These are phyloP conservation scores for Calocera viscosa DNA, from an alignment of 768 basidiomycete species.

Conservation along the genomic window DNA sequence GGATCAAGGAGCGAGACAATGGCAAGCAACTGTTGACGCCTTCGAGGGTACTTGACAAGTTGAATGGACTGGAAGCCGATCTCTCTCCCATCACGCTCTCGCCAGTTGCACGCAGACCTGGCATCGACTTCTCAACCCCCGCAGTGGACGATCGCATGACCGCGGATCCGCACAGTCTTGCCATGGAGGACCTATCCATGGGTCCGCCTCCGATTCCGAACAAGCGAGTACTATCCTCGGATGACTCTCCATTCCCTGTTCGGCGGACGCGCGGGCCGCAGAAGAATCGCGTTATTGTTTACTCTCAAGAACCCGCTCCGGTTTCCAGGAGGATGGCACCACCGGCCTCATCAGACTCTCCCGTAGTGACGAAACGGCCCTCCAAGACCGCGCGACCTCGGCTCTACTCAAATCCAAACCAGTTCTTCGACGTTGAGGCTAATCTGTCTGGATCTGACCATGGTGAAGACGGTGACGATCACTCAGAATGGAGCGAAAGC, in stretches of 20 bases:
- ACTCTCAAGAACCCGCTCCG: neutral
- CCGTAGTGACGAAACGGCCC: neutral
- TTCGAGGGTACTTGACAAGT: neutral
- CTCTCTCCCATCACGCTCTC: neutral
- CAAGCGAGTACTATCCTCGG: neutral
- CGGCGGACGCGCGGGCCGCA: neutral
- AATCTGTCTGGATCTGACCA: slow-evolving; percentile 69
- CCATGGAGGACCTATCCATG: neutral
- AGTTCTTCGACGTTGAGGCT: slow-evolving; percentile 56
- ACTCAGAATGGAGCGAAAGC: slow-evolving; percentile 46
- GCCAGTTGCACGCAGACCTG: neutral
- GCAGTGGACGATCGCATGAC: neutral
- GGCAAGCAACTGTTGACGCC: neutral
- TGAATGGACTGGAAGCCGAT: neutral
- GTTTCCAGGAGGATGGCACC: neutral
- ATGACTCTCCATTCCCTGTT: neutral
- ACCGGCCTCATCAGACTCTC: slow-evolving; percentile 3
- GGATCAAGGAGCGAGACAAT: neutral
- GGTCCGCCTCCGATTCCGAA: neutral
- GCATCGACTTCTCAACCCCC: neutral
- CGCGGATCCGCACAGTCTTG: neutral
- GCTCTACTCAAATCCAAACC: slow-evolving; percentile 11
- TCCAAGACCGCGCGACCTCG: neutral
- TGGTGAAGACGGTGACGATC: slow-evolving; percentile 50
- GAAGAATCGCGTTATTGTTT: neutral